Percentiles rank a stretch among this genome's conserved stretches.
phyloP scores from a whole-genome alignment of 306 rosid genomes.

The Sindora glabra region DNA sequence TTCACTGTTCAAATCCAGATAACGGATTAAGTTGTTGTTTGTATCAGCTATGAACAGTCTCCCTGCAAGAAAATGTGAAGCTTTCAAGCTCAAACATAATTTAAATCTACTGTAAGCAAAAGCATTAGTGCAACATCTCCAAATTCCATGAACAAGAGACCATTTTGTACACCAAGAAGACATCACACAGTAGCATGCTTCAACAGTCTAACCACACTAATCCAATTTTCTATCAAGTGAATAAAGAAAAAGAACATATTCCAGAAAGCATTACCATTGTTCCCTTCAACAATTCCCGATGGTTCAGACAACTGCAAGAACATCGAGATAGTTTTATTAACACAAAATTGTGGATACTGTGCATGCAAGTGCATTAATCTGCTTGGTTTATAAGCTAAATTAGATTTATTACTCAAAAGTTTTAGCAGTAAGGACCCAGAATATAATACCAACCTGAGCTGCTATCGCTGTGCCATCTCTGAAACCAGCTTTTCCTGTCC shows the following conservation, averaged over 20 bases:
- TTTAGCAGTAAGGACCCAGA: neutral
- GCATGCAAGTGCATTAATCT: conserved; percentile 6
- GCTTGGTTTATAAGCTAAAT: conserved; percentile 3
- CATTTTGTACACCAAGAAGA: neutral
- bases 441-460: conserved; percentile 60
- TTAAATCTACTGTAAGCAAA: neutral
- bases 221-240: neutral
- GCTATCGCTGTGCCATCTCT: conserved; percentile 59
- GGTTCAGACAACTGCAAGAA: conserved; percentile 93
- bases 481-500: conserved; percentile 88
- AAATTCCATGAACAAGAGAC: conserved; percentile 2
- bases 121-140: conserved; percentile 10
- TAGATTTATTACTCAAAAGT: neutral
- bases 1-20: conserved; percentile 51
- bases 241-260: neutral
- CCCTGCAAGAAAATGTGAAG: conserved; percentile 41
- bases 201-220: neutral
- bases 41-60: conserved; percentile 85
- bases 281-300: conserved; percentile 66
- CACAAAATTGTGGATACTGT: neutral
- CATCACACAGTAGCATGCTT: neutral
- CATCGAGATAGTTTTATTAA: conserved; percentile 20
- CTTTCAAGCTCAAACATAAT: conserved; percentile 1
- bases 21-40: conserved; percentile 82
- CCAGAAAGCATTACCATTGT: conserved; percentile 43